Base-by-base conservation (phyloP, 495 filamentous ascomycete genomes). In the Neurospora tetrasperma region DNA sequence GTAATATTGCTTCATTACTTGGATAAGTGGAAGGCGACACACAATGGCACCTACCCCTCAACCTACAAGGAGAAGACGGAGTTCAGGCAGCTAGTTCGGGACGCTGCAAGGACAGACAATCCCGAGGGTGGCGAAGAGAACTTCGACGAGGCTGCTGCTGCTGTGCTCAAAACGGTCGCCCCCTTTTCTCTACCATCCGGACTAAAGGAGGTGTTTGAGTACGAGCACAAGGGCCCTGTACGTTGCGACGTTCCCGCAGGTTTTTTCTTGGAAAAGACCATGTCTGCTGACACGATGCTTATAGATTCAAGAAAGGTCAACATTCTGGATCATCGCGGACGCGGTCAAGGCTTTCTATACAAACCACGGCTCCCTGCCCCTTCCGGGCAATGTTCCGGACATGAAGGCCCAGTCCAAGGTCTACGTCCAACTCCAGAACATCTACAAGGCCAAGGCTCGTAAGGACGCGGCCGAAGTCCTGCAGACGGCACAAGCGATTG, bases 391-490 rank as follows among this genome's bases (percentile, higher is more conserved):
- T 23, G 85, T 98, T 16, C 96, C 96, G 7, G 96, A 99, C 82
- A 99, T 99, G 96, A 99, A 99, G 83, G 93, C 96, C 41, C 89
- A 94, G 80, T 97, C 94, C 23, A 90, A 88, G 69, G 93, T 97
- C 75, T 99, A 99, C 83, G 89, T 98, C 74, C 86, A 90, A 74
- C 86, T 99, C 38, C 96, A 98, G 82, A 97, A 92, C 75, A 89
- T 98, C 76, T 99, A 98, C 88, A 97, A 97, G 82, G 78, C 85
- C 35, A 97, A 97, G 79, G 93, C 96, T 41, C 90, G 91, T 39
- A 83, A 87, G 73, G 96, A 99, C 76, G 83, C 90, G 48, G 87
- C 90, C 70, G 91, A 97, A 80, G 92, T 99, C 3, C 84, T 91
- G 12, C 80, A 84, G 18, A 89, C 83, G n/a, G 91, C 94, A 5